phyloP scores from a whole-genome alignment of 2,329 filamentous ascomycete genomes.

The Phialemonium atrogriseum region DNA sequence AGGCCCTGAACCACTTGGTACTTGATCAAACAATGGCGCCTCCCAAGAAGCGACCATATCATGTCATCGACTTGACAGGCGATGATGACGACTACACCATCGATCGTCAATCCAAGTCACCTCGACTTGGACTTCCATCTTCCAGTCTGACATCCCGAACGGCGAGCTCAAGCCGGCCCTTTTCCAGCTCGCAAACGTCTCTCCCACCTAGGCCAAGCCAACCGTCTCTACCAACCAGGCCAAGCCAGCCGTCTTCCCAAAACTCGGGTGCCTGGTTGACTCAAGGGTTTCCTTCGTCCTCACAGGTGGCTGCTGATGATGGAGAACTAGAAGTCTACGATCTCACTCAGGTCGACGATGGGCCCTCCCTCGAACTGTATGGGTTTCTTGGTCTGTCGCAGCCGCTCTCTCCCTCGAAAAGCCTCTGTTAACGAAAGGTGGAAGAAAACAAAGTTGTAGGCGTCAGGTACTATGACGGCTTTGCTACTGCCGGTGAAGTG shows the following conservation, averaged over 20 bases:
- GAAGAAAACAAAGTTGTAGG: constrained; percentile 41
- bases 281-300: constrained; percentile 1
- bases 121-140: constrained; percentile 4
- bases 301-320: constrained; percentile 8
- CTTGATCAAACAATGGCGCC: constrained; percentile 2
- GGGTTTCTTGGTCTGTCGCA: constrained; percentile 31
- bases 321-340: constrained; percentile 32
- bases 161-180: not conserved
- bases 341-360: constrained; percentile 34
- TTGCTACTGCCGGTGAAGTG: constrained; percentile 53
- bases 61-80: constrained; percentile 33
- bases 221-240: not conserved
- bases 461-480: constrained; percentile 52
- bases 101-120: constrained; percentile 16
- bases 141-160: not conserved
- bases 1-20: no score
- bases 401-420: not conserved
- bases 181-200: not conserved
- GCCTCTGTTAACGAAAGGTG: not conserved
- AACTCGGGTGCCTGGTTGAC: no score
- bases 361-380: constrained; percentile 35
- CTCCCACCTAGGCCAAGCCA: not conserved
- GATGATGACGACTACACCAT: no score
- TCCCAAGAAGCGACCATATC: constrained; percentile 26
- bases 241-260: constrained; percentile 2